Evolutionary conservation across 345 rosid genomes (phyloP).

Genomic region (Hibiscus trionum): DNA sequence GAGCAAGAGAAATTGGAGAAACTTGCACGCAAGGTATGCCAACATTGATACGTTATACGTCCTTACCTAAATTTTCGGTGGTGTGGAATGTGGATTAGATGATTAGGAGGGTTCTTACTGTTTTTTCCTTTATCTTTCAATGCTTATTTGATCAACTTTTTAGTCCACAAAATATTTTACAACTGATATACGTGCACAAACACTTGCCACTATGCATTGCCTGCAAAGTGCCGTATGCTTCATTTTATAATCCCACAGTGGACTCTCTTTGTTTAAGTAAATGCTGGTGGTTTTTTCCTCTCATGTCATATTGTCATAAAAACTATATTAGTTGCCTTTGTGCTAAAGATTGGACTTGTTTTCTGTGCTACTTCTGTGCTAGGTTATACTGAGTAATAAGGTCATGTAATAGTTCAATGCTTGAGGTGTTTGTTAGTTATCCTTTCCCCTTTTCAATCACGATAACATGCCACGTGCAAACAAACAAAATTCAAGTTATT

Average conservation of each 20-base stretch:
- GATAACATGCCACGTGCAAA: not conserved
- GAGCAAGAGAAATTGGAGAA: conserved; percentile 90
- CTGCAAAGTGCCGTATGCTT: not conserved
- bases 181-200: not conserved
- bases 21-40: conserved; percentile 73
- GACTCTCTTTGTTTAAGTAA: not conserved
- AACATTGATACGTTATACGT: not conserved
- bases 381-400: not conserved
- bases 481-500: not conserved
- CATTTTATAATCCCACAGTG: not conserved
- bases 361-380: not conserved
- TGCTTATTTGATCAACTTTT: not conserved
- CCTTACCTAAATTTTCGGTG: not conserved
- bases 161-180: not conserved
- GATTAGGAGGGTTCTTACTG: not conserved
- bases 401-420: not conserved
- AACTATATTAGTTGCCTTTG: not conserved
- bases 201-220: not conserved
- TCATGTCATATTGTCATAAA: not conserved
- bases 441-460: not conserved
- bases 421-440: not conserved
- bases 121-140: not conserved
- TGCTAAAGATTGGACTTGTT: not conserved
- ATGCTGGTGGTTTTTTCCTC: not conserved
- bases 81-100: not conserved